These are phyloP conservation scores for Dryadomyces quercivorus DNA, from an alignment of 2,329 filamentous ascomycete species.

Conservation along the genomic window DNA sequence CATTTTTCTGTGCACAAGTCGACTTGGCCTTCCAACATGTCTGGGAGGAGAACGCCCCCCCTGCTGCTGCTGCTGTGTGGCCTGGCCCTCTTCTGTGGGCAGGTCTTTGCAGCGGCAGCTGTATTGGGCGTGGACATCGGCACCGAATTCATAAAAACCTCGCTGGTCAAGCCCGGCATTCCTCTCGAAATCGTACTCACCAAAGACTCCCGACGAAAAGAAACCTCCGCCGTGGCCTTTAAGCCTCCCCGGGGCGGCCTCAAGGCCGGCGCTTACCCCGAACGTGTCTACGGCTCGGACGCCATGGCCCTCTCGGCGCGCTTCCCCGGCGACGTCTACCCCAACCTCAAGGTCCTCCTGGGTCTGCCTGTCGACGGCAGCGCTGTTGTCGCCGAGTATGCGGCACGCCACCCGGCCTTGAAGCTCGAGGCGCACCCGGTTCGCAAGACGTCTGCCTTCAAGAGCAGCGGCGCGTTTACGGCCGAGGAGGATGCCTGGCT, in stretches of 20 bases:
- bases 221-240: constrained; percentile 81
- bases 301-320: constrained; percentile 76
- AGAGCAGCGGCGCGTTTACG: constrained; percentile 54
- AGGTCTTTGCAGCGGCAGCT: constrained; percentile 48
- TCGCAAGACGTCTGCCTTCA: constrained; percentile 67
- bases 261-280: constrained; percentile 60
- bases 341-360: constrained; percentile 84
- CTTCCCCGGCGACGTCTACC: constrained; percentile 88
- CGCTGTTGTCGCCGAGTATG: constrained; percentile 56
- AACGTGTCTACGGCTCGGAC: constrained; percentile 85
- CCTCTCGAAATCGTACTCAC: constrained; percentile 96
- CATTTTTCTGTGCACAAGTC: not conserved
- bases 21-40: constrained; percentile 18
- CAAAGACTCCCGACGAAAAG: constrained; percentile 95
- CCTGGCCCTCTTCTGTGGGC: constrained; percentile 30
- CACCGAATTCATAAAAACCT: constrained; percentile 93
- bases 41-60: constrained; percentile 21
- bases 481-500: constrained; percentile 55
- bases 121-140: constrained; percentile 90
- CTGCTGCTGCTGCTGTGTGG: constrained; percentile 24
- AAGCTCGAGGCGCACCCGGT: constrained; percentile 47
- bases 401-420: constrained; percentile 64
- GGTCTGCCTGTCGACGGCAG: constrained; percentile 52
- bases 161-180: constrained; percentile 89
- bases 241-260: constrained; percentile 64